These are phyloP conservation scores for Aspergillus texensis DNA, from an alignment of 2,329 filamentous ascomycete species.

Conservation along the genomic window DNA sequence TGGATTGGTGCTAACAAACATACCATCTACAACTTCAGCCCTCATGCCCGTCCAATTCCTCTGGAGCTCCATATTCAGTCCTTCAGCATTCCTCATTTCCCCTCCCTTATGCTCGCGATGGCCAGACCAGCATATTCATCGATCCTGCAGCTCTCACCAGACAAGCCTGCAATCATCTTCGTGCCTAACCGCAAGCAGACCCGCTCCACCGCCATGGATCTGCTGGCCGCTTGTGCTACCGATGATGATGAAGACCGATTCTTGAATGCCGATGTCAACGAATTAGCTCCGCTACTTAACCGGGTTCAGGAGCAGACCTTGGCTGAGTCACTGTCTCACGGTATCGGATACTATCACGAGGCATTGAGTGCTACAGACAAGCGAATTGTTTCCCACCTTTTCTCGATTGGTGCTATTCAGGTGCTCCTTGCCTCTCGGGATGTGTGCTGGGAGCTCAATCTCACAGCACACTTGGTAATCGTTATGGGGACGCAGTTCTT, in stretches of 20 bases:
- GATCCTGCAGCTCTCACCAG: slow-evolving; percentile 81
- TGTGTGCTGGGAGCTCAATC: slow-evolving; percentile 93
- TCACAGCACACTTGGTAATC: slow-evolving; percentile 84
- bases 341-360: slow-evolving; percentile 96
- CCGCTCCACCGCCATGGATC: slow-evolving; percentile 79
- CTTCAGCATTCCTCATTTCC: slow-evolving; percentile 94
- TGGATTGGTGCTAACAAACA: slow-evolving; percentile 99
- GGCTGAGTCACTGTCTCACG: slow-evolving; percentile 86
- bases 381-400: slow-evolving; percentile 90
- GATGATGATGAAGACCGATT: slow-evolving; percentile 95
- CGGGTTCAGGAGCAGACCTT: slow-evolving; percentile 84
- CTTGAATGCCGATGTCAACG: slow-evolving; percentile 78
- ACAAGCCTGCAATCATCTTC: slow-evolving; percentile 89
- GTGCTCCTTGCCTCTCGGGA: slow-evolving; percentile 81
- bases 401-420: slow-evolving; percentile 85
- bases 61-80: slow-evolving; percentile 94
- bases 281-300: slow-evolving; percentile 79
- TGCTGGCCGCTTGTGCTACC: slow-evolving; percentile 82
- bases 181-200: slow-evolving; percentile 94
- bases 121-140: slow-evolving; percentile 89
- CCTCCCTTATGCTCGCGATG: slow-evolving; percentile 98
- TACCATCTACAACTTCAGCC: slow-evolving; percentile 98
- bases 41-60: slow-evolving; percentile 83
- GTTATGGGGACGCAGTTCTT: slow-evolving; percentile 99
- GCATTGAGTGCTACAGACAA: slow-evolving; percentile 86